Conservation (phyloP, 2,329 filamentous ascomycete genomes). For the Botryotinia globosa region DNA sequence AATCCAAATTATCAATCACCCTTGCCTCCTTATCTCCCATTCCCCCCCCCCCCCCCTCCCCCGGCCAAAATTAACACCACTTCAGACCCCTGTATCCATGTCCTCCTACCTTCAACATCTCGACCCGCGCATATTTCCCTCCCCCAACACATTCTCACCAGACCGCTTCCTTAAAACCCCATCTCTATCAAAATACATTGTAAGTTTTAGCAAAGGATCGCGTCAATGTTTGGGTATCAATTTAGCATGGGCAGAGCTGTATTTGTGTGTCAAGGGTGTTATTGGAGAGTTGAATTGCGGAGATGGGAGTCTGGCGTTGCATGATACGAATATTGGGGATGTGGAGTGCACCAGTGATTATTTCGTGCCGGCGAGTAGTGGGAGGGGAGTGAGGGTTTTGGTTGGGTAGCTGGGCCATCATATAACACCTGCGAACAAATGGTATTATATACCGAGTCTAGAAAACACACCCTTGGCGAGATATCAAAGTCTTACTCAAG, state of each 20-base stretch:
- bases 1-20: background rate
- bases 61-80: constrained; percentile 7
- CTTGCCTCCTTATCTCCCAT: background rate
- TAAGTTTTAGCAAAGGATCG: constrained; percentile 45
- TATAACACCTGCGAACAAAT: no score
- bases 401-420: background rate
- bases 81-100: constrained; percentile 42
- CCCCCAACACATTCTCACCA: constrained; percentile 42
- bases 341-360: constrained; percentile 21
- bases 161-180: constrained; percentile 42
- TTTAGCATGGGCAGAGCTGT: constrained; percentile 21
- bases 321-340: constrained; percentile 31
- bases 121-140: constrained; percentile 41
- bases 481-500: no score
- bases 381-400: background rate
- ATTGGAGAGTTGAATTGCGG: constrained; percentile 13
- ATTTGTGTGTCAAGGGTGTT: constrained; percentile 18
- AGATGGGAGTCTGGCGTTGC: constrained; percentile 26
- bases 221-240: constrained; percentile 44
- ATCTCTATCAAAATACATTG: constrained; percentile 36
- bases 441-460: no score
- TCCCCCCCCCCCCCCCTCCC: no score
- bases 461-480: no score
- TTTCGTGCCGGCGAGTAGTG: background rate
- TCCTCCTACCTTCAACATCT: constrained; percentile 43